These are phyloP conservation scores for Aspergillus pseudoviridinutans DNA, from an alignment of 2,329 filamentous ascomycete genomes.

Conservation along the genomic window DNA sequence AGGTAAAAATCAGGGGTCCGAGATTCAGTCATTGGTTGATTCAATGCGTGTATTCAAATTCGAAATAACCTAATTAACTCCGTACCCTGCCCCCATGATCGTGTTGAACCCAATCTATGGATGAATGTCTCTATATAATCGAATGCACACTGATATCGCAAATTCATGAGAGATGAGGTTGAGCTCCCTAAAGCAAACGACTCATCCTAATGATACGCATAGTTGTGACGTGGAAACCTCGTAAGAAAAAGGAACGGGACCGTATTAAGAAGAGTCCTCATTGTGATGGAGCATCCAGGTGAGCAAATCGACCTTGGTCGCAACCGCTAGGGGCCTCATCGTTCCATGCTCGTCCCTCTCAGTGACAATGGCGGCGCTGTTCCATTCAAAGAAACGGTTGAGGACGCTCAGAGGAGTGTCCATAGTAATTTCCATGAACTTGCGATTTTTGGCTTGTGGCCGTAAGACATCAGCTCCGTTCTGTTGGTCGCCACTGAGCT, in stretches of 20 bases:
- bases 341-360: slow-evolving; percentile 61
- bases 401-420: slow-evolving; percentile 80
- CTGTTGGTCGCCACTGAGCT: slow-evolving; percentile 11
- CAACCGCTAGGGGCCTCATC: slow-evolving; percentile 78
- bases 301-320: slow-evolving; percentile 93
- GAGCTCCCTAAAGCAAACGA: not conserved
- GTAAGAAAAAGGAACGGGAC: not conserved
- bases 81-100: slow-evolving; percentile 5
- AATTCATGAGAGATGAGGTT: not conserved
- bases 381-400: slow-evolving; percentile 96
- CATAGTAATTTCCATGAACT: slow-evolving; percentile 90
- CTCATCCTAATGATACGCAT: not conserved
- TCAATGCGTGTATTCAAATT: not conserved
- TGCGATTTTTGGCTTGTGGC: slow-evolving; percentile 51
- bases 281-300: slow-evolving; percentile 79
- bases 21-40: not conserved
- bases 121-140: slow-evolving; percentile 7
- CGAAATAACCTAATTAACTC: not conserved
- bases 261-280: slow-evolving; percentile 20
- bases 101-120: slow-evolving; percentile 17
- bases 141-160: not conserved
- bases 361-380: slow-evolving; percentile 91
- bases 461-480: slow-evolving; percentile 23
- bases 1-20: not conserved
- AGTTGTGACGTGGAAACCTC: not conserved